Base-by-base conservation (phyloP, 805 yeast species). In the Ogataea polymorpha region DNA sequence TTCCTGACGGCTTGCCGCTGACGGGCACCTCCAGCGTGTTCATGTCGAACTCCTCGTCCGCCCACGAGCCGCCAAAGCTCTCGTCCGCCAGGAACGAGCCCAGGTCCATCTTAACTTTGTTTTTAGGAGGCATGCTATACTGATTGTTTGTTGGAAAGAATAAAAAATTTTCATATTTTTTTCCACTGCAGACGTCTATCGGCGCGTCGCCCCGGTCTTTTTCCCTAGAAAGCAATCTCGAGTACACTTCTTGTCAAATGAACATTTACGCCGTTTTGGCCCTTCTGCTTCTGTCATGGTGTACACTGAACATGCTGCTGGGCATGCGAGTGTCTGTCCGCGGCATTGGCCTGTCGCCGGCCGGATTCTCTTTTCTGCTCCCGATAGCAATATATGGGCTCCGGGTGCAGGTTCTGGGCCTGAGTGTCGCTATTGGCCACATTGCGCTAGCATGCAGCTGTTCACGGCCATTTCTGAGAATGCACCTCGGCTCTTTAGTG, bases 1-100 rank as follows among this genome's bases (percentile, higher is more conserved):
- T 36, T 23, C 30, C 30, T 6, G 46, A 13, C 6, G 48, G 32
- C 23, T 44, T 44, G 13, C 23, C 32, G 26, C 36, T 23, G 20
- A 45, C 44, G 17, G 49, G 49, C 9, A 46, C 48, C 29, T 45
- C 44, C 54, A 54, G 42, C 7, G 54, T 48, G 35, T 50, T 51
- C 44, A 82, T 71, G 66, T 85, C 93, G 51, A 86, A 74, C 48
- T 82, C 93, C 47, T 79, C 86, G 56, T 86, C 95, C 35, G 89
- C 93, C 95, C 96, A 86, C 23, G 88, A 80, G 38, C 82, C 78
- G 33, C 86, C 87, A 53, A 80, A 75, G 29, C 82, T 64, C 39
- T 80, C 85, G 66, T 85, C 93, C 56, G 80, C 78, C 61, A 86
- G 75, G 74, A 89, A 89, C 65, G 90, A 79, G 61, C 80, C 82